These are phyloP conservation scores for Zopfia rhizophila DNA, from an alignment of 2,329 filamentous ascomycete genomes.

Conservation along the genomic window DNA sequence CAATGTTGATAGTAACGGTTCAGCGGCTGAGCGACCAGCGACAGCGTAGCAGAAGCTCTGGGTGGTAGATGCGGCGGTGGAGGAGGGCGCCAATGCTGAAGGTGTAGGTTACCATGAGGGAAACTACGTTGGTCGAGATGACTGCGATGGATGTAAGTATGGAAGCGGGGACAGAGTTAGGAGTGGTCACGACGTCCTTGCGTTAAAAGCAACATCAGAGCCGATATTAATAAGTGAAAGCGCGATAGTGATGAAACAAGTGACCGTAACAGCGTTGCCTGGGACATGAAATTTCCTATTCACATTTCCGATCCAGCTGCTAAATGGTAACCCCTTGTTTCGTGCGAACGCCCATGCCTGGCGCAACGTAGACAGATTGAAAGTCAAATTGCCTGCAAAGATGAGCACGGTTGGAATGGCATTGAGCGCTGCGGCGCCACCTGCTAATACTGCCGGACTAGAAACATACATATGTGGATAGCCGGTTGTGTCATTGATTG, in stretches of 20 bases:
- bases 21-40: slow-evolving; percentile 53
- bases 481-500: slow-evolving; percentile 38
- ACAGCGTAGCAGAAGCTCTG: slow-evolving; percentile 49
- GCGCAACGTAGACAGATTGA: slow-evolving; percentile 44
- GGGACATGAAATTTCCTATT: slow-evolving; percentile 40
- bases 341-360: slow-evolving; percentile 51
- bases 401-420: slow-evolving; percentile 43
- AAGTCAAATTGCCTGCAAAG: slow-evolving; percentile 43
- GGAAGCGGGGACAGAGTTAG: neutral
- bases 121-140: slow-evolving; percentile 52
- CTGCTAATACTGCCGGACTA: slow-evolving; percentile 34
- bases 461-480: slow-evolving; percentile 52
- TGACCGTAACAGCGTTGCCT: slow-evolving; percentile 43
- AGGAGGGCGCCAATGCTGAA: slow-evolving; percentile 54
- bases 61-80: slow-evolving; percentile 49
- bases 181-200: slow-evolving; percentile 26
- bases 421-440: slow-evolving; percentile 42
- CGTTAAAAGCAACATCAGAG: slow-evolving; percentile 47
- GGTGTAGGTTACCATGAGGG: slow-evolving; percentile 54
- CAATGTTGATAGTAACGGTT: slow-evolving; percentile 51
- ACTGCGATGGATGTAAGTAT: slow-evolving; percentile 32
- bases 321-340: slow-evolving; percentile 47
- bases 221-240: slow-evolving; percentile 49
- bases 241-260: slow-evolving; percentile 38
- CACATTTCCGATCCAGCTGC: slow-evolving; percentile 39